phyloP scores from a whole-genome alignment of 2,329 filamentous ascomycete species.

The Sarocladiaceae sp. region DNA sequence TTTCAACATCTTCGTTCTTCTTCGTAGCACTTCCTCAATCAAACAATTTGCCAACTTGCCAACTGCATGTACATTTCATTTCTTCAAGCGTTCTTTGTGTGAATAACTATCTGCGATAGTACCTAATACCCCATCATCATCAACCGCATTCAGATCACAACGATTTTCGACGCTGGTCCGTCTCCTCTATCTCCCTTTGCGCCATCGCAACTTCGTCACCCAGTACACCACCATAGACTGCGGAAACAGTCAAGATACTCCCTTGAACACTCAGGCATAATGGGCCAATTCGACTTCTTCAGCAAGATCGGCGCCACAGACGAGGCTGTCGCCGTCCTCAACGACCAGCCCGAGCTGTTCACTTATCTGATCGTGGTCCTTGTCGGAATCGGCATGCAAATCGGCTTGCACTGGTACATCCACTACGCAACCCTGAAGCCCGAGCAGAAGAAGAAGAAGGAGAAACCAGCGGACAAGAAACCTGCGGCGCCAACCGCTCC shows the following conservation, averaged over 20 bases:
- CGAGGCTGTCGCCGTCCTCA: conserved; percentile 52
- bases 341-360: conserved; percentile 55
- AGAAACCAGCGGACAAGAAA: conserved; percentile 32
- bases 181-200: not conserved
- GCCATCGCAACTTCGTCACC: conserved; percentile 5
- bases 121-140: no score
- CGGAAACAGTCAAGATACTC: no score
- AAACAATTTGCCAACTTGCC: conserved; percentile 9
- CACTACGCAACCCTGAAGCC: conserved; percentile 55
- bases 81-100: conserved; percentile 6
- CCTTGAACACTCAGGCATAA: conserved; percentile 13
- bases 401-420: conserved; percentile 49
- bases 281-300: conserved; percentile 54
- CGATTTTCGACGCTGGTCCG: not conserved
- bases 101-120: no score
- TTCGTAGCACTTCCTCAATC: not conserved
- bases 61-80: conserved; percentile 13
- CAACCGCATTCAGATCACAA: no score
- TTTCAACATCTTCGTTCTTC: conserved; percentile 8
- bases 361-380: conserved; percentile 50
- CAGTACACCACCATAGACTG: no score
- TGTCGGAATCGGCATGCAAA: conserved; percentile 39
- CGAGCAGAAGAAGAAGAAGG: conserved; percentile 49
- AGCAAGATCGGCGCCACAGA: conserved; percentile 49
- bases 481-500: conserved; percentile 9